Evolutionary conservation across 441 rosid genomes (phyloP).

Genomic region (Populus hybrid): DNA sequence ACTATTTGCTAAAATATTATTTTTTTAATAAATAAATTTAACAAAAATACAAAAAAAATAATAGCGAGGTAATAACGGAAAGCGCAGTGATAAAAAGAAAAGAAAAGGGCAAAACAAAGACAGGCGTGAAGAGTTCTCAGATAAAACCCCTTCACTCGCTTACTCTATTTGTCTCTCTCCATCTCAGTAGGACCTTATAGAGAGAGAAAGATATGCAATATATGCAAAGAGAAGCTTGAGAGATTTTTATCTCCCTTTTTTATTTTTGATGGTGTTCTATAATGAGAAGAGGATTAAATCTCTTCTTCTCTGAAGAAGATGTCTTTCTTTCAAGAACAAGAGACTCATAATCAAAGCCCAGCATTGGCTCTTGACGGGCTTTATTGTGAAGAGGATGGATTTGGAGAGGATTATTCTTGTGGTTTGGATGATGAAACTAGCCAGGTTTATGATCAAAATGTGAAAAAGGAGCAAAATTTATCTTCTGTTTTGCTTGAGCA

Average conservation of each 20-base stretch:
- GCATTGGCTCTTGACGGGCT: constrained; percentile 47
- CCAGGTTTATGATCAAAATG: constrained; percentile 14
- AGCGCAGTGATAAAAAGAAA: not conserved
- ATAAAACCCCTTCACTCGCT: constrained; percentile 44
- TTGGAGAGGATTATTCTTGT: constrained; percentile 37
- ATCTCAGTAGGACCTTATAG: constrained; percentile 8
- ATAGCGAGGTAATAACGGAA: not conserved
- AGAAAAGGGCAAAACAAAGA: constrained; percentile 21
- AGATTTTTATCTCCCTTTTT: not conserved
- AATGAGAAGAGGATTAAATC: constrained; percentile 53
- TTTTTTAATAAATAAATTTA: too few relatives aligned
- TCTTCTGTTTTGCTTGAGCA: constrained; percentile 36
- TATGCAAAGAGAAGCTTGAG: constrained; percentile 6
- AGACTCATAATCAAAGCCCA: constrained; percentile 30
- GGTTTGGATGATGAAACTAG: constrained; percentile 13
- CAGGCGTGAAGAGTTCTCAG: constrained; percentile 51
- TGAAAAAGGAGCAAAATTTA: constrained; percentile 20
- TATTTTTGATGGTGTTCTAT: constrained; percentile 31
- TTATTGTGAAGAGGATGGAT: constrained; percentile 67
- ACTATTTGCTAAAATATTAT: too few relatives aligned
- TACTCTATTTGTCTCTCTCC: constrained; percentile 19
- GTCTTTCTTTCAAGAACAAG: constrained; percentile 44
- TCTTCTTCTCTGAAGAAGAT: constrained; percentile 55
- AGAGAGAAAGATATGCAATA: constrained; percentile 20
- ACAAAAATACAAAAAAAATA: not conserved